Evolutionary conservation across 345 rosid genomes (phyloP), one percentile per base, ranked within the genome.

Genomic region (Camelina sativa): DNA sequence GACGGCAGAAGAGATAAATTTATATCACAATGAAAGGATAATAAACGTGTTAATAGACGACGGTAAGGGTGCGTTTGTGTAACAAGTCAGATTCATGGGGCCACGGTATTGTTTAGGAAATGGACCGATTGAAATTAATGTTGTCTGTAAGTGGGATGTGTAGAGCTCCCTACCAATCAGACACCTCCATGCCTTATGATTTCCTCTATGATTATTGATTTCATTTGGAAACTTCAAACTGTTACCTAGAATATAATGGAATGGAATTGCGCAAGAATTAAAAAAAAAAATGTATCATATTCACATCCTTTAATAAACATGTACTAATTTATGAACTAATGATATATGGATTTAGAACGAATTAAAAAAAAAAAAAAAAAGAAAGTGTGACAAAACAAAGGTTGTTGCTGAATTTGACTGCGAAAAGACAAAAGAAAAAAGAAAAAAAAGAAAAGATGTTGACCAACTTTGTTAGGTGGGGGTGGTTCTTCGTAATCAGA

Each of bases 111-210:
- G 64, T 70, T 47, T 70, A 44, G 19, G 30, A 56, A 70, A 63
- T 20, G 76, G 76, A 64, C 67, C 55, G 71, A 47, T 64, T 37
- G 8, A 25, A 64, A 70, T 76, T 6, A 76, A 70, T 70, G 71
- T 56, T 67, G 67, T 67, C 61, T 59, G 3, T 50, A 22, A 56
- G 51, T 62, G 62, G 22, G 70, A 76, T 76, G 75, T 76, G 71
- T 22, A 44, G 61, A 76, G 72, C 70, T 76, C 76, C 80, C 76
- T 63, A 71, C 76, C 80, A 56, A 64, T 76, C 72, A 71, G 80
- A 71, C 80, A 76, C 59, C 37, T 48, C 72, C 76, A 76, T 71
- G 76, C 80, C 67, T 76, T 76, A 48, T 76, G 71, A 76, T 76
- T 76, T 54, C 67, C 67, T 64, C 67, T 15, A 50, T 32, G 19